phyloP scores from a whole-genome alignment of 1,284 basidiomycete species.

The Rugiboletus extremiorientalis region DNA sequence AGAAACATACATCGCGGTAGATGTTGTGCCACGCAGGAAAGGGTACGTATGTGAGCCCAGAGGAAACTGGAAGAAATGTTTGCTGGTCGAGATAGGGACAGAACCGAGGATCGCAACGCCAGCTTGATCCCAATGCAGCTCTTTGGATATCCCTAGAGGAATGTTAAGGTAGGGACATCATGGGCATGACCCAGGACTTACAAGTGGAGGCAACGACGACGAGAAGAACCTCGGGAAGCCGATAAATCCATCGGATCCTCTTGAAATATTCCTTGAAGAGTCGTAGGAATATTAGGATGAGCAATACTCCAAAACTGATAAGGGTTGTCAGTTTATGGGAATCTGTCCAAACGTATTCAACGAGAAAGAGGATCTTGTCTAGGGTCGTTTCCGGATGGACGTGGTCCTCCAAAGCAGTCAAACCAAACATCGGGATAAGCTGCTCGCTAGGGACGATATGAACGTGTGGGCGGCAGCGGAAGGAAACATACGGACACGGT shows the following conservation, averaged over 20 bases:
- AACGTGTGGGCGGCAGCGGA: not conserved
- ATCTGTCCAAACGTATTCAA: slow-evolving; percentile 57
- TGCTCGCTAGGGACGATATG: slow-evolving; percentile 60
- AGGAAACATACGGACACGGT: slow-evolving; percentile 51
- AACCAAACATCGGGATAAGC: slow-evolving; percentile 78
- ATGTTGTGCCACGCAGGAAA: slow-evolving; percentile 73
- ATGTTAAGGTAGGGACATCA: not conserved
- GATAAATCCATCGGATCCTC: slow-evolving; percentile 61
- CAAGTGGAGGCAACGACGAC: slow-evolving; percentile 79
- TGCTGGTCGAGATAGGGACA: slow-evolving; percentile 61
- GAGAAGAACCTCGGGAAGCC: slow-evolving; percentile 82
- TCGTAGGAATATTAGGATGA: slow-evolving; percentile 62
- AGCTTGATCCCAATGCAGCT: slow-evolving; percentile 72
- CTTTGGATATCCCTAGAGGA: slow-evolving; percentile 61
- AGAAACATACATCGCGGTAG: slow-evolving; percentile 66
- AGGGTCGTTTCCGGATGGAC: slow-evolving; percentile 64
- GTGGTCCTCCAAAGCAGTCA: slow-evolving; percentile 54
- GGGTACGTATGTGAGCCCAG: slow-evolving; percentile 56
- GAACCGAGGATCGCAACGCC: slow-evolving; percentile 84
- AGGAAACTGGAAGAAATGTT: slow-evolving; percentile 67
- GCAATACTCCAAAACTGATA: slow-evolving; percentile 70
- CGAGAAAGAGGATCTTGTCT: slow-evolving; percentile 78
- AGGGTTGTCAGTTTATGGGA: slow-evolving; percentile 67
- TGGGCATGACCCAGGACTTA: slow-evolving; percentile 40
- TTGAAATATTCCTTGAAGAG: slow-evolving; percentile 54